Base-by-base conservation (phyloP, 2,329 filamentous ascomycete genomes). In the Biscogniauxia marginata region DNA sequence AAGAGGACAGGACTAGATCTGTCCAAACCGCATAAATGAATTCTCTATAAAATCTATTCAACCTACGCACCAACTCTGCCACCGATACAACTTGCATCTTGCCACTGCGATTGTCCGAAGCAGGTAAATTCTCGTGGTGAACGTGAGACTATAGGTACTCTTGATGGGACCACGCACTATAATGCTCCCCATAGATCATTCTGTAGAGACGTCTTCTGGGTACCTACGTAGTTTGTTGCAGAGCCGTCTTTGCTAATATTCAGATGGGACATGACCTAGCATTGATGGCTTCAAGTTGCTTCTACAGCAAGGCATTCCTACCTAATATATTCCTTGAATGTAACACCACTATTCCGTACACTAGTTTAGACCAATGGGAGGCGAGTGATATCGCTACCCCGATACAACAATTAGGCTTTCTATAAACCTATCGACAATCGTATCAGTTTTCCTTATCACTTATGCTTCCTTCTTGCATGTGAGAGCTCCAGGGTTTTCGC, bases 391-490 rank as follows among this genome's bases (percentile, higher is more conserved):
- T n/a, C n/a, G n/a, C n/a, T n/a, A n/a, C 4, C 34, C 34, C 34
- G n/a, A 20, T 51, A 51, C 34, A 45, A 43, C 3, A 11, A 45
- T 25, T 52, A 13, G 7, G 11, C 1, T 30, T n/a, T 16, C 16
- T 54, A 57, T 58, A 53, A 45, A 47, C 49, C 54, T 61, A 54
- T 47, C 53, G 58, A 62, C 60, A 62, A 62, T 20, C 54, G 16
- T 21, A 46, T 46, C 45, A 60, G 54, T 47, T 53, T 56, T 60
- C 56, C 49, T 18, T 43, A 58, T 58, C 48, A 49, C 51, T 9
- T 18, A n/a, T 49, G 13, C 23, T 30, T 22, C 46, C 16, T 39
- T 39, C 13, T 39, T 39, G 30, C 30, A 39, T 39, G 30, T 39
- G 30, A 39, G 9, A 39, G 46, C 46, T n/a, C 23, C 22, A 19